Conservation (phyloP, 352 stramenopile genomes). For the Detonula confervacea region DNA sequence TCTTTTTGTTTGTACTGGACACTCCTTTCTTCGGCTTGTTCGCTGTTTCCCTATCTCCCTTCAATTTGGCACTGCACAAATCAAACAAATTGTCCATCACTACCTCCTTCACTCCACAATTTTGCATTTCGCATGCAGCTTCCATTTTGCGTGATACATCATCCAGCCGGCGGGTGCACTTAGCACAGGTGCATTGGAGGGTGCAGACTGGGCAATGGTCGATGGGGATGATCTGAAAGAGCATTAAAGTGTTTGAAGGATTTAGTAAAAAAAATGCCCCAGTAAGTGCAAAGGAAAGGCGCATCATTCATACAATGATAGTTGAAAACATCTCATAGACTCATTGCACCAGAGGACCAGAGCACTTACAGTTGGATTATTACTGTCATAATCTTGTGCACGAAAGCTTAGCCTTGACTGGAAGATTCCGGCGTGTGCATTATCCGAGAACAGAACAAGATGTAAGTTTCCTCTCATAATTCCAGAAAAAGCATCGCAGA, state of each 20-base stretch:
- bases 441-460: no score
- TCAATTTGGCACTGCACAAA: conserved; percentile 27
- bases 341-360: no score
- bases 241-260: background rate
- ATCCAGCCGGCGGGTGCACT: conserved; percentile 61
- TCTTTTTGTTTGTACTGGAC: conserved; percentile 21
- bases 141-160: conserved; percentile 51
- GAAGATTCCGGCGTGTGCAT: no score
- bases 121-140: conserved; percentile 43
- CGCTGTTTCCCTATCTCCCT: background rate
- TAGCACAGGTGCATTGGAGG: conserved; percentile 66
- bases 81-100: conserved; percentile 29
- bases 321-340: no score
- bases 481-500: no score
- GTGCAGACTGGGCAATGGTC: conserved; percentile 75
- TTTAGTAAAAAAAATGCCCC: no score
- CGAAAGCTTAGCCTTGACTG: conserved; percentile 44
- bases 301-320: no score
- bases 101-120: conserved; percentile 39
- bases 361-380: background rate
- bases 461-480: no score
- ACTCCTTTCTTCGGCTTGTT: conserved; percentile 2
- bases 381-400: conserved; percentile 32
- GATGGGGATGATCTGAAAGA: conserved; percentile 30
- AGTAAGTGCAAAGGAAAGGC: no score